phyloP scores from a whole-genome alignment of 2,329 filamentous ascomycete genomes.

The Ophiostoma sp. region DNA sequence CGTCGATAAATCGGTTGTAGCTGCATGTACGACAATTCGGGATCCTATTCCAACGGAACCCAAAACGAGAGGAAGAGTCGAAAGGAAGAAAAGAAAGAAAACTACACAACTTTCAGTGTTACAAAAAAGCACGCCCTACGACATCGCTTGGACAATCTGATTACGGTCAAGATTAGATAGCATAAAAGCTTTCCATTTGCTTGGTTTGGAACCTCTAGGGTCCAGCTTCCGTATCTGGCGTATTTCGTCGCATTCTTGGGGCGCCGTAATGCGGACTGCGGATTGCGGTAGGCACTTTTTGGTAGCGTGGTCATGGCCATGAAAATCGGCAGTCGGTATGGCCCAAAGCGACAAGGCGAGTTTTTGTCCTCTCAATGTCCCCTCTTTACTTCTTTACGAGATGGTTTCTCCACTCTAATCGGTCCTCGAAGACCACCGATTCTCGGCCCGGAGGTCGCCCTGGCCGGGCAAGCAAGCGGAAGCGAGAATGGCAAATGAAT shows the following conservation, averaged over 20 bases:
- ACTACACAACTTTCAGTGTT: background rate
- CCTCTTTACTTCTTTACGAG: background rate
- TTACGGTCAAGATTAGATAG: background rate
- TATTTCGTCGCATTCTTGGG: background rate
- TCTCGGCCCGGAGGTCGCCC: constrained; percentile 12
- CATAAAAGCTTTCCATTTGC: background rate
- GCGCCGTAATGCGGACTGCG: background rate
- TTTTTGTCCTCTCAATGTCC: background rate
- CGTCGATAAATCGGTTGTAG: background rate
- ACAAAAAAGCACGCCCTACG: background rate
- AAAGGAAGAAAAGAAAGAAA: background rate
- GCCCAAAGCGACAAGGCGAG: background rate
- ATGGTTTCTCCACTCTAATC: background rate
- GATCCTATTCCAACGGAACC: no score
- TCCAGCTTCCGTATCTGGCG: no score
- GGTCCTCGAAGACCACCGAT: background rate
- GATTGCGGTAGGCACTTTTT: background rate
- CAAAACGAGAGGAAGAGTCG: background rate
- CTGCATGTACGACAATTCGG: background rate
- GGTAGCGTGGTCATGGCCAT: background rate
- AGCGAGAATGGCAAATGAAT: background rate
- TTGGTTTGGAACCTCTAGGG: background rate
- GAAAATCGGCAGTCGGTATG: background rate
- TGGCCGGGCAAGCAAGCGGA: background rate
- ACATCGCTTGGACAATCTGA: background rate